Evolutionary conservation across 108 stramenopile species (phyloP).

Genomic region (Nannochloropsis oceanica): DNA sequence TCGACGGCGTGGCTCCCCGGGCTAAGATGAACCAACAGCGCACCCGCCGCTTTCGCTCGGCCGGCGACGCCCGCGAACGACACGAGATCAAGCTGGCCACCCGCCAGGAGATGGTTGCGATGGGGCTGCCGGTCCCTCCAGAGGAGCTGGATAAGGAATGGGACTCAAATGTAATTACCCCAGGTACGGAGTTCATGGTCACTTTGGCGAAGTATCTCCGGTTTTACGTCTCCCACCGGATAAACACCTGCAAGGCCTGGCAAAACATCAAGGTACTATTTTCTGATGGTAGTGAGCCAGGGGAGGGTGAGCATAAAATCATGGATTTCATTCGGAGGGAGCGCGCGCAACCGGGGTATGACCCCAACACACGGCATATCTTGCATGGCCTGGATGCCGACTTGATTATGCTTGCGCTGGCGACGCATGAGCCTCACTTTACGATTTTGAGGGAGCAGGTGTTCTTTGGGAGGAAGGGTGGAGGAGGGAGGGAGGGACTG

Average conservation of each 20-base stretch:
- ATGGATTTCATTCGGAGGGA: constrained; percentile 90
- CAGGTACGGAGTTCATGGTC: constrained; percentile 38
- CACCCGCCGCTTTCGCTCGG: constrained; percentile 72
- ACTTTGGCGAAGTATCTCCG: constrained; percentile 37
- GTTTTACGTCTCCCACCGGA: constrained; percentile 52
- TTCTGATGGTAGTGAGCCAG: constrained; percentile 42
- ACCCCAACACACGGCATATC: constrained; percentile 85
- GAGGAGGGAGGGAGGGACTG: not conserved
- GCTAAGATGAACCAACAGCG: constrained; percentile 46
- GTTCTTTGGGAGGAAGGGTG: not conserved
- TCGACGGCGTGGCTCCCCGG: constrained; percentile 39
- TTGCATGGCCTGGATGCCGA: constrained; percentile 97
- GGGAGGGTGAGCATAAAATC: constrained; percentile 80
- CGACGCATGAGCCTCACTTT: constrained; percentile 95
- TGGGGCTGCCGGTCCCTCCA: constrained; percentile 39
- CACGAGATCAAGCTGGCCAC: constrained; percentile 62
- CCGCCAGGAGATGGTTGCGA: constrained; percentile 51
- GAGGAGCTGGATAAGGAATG: not conserved
- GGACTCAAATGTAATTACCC: constrained; percentile 45
- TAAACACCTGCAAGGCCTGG: constrained; percentile 49
- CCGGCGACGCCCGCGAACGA: constrained; percentile 82
- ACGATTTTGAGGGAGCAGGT: constrained; percentile 90
- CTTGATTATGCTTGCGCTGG: constrained; percentile 96
- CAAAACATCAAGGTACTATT: constrained; percentile 29
- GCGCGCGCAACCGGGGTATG: constrained; percentile 77